Percentiles rank a stretch among this genome's conserved stretches.
phyloP scores from a whole-genome alignment of 176 grass and related monocot genomes.

The Puccinellia tenuiflora region DNA sequence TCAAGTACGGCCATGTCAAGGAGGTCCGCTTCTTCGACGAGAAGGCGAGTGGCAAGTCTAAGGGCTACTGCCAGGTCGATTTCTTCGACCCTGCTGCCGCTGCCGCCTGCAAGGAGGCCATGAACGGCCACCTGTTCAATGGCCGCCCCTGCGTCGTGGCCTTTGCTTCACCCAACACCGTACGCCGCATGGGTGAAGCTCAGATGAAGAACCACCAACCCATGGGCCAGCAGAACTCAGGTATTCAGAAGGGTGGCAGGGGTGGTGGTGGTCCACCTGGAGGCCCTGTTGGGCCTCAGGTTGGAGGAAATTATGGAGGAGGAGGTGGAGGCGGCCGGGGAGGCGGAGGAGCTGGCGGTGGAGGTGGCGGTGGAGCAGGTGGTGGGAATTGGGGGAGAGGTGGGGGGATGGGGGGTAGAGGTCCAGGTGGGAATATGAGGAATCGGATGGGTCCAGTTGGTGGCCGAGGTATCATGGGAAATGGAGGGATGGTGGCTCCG shows the following conservation, averaged over 20 bases:
- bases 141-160: slow-evolving; percentile 69
- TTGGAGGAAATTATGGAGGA: slow-evolving; percentile 27
- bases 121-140: slow-evolving; percentile 72
- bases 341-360: slow-evolving; percentile 26
- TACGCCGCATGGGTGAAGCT: slow-evolving; percentile 69
- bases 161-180: slow-evolving; percentile 44
- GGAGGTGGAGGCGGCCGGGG: slow-evolving; percentile 17
- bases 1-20: slow-evolving; percentile 70
- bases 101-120: slow-evolving; percentile 52
- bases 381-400: slow-evolving; percentile 46
- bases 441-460: slow-evolving; percentile 51
- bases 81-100: slow-evolving; percentile 53
- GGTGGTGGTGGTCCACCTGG: slow-evolving; percentile 23
- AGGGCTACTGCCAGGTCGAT: slow-evolving; percentile 73
- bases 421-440: slow-evolving; percentile 42
- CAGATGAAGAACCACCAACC: slow-evolving; percentile 64
- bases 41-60: slow-evolving; percentile 74
- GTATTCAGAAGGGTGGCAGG: slow-evolving; percentile 45
- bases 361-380: slow-evolving; percentile 31
- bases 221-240: slow-evolving; percentile 32
- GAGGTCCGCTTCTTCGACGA: slow-evolving; percentile 78
- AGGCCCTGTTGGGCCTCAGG: slow-evolving; percentile 13
- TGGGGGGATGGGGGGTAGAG: slow-evolving; percentile 53
- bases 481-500: slow-evolving; percentile 49
- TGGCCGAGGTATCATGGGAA: slow-evolving; percentile 57